Conservation (phyloP, 2,329 filamentous ascomycete genomes). For the Hymenoscyphus scutula region DNA sequence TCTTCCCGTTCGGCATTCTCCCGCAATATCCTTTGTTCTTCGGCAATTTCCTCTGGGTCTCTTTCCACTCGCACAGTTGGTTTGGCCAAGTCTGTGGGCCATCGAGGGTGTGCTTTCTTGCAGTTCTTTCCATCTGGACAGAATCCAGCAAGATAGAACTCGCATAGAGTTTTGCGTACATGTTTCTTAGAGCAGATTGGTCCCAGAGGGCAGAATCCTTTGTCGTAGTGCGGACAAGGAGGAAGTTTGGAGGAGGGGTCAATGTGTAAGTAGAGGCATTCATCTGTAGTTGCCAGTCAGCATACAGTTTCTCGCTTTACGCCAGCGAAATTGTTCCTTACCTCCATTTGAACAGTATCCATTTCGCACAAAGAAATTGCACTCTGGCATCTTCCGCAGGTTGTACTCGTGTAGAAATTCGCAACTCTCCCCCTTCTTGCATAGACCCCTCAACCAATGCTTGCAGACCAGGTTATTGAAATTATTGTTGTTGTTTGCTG, state of each 20-base stretch:
- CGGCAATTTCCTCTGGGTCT: conserved; percentile 53
- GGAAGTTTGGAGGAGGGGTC: conserved; percentile 77
- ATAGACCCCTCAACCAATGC: conserved; percentile 94
- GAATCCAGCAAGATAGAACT: conserved; percentile 88
- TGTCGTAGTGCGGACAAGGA: conserved; percentile 87
- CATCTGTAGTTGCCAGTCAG: conserved; percentile 51
- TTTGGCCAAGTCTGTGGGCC: conserved; percentile 69
- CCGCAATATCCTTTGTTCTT: conserved; percentile 56
- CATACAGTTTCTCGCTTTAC: not conserved
- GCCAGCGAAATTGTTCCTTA: conserved; percentile 17
- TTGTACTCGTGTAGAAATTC: conserved; percentile 99
- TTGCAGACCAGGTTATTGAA: conserved; percentile 92
- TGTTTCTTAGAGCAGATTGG: conserved; percentile 87
- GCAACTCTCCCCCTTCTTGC: conserved; percentile 95
- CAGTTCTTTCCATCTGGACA: conserved; percentile 82
- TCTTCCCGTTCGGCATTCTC: conserved; percentile 52
- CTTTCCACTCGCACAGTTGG: conserved; percentile 67
- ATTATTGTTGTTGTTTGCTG: conserved; percentile 44
- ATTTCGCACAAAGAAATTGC: conserved; percentile 91
- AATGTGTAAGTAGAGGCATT: conserved; percentile 90
- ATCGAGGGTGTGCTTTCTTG: conserved; percentile 77
- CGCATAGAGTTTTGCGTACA: conserved; percentile 75
- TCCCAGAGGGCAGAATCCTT: conserved; percentile 90
- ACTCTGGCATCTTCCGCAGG: conserved; percentile 96
- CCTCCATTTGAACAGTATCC: conserved; percentile 89